Conservation (phyloP, 768 basidiomycete species). For the Coprinopsis marcescibilis region DNA sequence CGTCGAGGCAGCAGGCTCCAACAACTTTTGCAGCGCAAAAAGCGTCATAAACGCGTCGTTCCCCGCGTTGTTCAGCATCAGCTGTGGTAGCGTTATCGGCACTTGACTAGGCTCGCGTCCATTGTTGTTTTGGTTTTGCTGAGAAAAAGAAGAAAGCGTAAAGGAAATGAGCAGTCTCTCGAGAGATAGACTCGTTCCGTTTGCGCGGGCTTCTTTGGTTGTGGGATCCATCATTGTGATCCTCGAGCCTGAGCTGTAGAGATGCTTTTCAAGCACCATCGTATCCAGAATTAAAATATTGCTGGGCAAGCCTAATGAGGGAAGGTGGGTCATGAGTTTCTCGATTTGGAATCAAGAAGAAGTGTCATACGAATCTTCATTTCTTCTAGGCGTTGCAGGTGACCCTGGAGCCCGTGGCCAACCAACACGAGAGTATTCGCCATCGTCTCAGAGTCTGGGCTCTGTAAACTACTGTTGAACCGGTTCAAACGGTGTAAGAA, state of each 20-base stretch:
- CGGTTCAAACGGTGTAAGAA: slow-evolving; percentile 1
- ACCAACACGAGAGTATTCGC: slow-evolving; percentile 70
- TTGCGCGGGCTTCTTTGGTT: slow-evolving; percentile 44
- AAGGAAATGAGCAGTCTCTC: slow-evolving; percentile 59
- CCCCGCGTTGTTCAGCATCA: slow-evolving; percentile 64
- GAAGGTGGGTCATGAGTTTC: slow-evolving; percentile 1
- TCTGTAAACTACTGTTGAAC: slow-evolving; percentile 54
- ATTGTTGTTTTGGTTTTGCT: slow-evolving; percentile 2
- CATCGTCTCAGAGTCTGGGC: slow-evolving; percentile 70
- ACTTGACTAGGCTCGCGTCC: slow-evolving; percentile 15
- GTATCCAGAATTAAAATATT: slow-evolving; percentile 69
- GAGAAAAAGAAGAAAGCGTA: slow-evolving; percentile 31
- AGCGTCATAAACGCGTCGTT: slow-evolving; percentile 73
- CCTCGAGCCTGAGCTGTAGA: slow-evolving; percentile 54
- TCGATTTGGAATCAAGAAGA: slow-evolving; percentile 1
- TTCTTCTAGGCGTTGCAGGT: slow-evolving; percentile 62
- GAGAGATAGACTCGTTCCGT: slow-evolving; percentile 56
- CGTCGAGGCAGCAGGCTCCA: slow-evolving; percentile 46
- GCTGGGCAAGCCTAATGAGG: slow-evolving; percentile 55
- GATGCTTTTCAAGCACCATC: slow-evolving; percentile 52
- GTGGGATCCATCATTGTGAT: slow-evolving; percentile 57
- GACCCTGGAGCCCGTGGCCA: slow-evolving; percentile 49
- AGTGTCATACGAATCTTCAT: slow-evolving; percentile 68
- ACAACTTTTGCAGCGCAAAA: slow-evolving; percentile 61
- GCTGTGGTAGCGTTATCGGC: slow-evolving; percentile 27